Evolutionary conservation across 2,329 filamentous ascomycete species (phyloP).

Genomic region (Immersiporthe knoxdaviesiana): DNA sequence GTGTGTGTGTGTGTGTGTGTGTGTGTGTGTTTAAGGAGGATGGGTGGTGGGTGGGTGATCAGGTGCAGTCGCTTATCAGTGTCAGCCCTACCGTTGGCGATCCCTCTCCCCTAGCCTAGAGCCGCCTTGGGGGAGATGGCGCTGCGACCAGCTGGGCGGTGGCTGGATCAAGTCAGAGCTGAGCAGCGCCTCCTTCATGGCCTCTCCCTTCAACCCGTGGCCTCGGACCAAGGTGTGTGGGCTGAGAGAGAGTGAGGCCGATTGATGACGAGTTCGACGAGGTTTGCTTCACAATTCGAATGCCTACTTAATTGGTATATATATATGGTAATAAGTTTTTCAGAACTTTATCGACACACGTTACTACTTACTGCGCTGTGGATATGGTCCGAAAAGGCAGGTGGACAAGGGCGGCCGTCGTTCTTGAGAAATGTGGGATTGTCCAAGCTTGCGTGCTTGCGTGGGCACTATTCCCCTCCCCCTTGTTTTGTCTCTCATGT

Average conservation of each 20-base stretch:
- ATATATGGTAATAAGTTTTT: too few relatives aligned
- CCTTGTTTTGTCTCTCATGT: not conserved
- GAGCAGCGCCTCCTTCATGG: not conserved
- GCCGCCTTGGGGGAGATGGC: not conserved
- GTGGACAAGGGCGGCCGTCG: not conserved
- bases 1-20: not conserved
- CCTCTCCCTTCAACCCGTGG: too few relatives aligned
- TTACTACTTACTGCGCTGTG: too few relatives aligned
- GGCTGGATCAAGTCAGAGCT: not conserved
- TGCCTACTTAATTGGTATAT: too few relatives aligned
- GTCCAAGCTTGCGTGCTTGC: not conserved
- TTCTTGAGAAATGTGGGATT: not conserved
- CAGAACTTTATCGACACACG: too few relatives aligned
- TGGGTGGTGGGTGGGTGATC: not conserved
- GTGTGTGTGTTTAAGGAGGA: too few relatives aligned
- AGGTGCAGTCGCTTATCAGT: not conserved
- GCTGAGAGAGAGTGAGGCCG: not conserved
- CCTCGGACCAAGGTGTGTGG: not conserved
- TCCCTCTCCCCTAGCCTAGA: not conserved
- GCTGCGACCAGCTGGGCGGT: not conserved
- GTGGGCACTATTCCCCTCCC: not conserved
- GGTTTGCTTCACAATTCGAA: too few relatives aligned
- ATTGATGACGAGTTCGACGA: not conserved
- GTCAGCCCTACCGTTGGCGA: not conserved
- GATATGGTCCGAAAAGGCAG: constrained; percentile 1